phyloP scores from a whole-genome alignment of 2,329 filamentous ascomycete genomes.

The Ophiostoma angusticollis region DNA sequence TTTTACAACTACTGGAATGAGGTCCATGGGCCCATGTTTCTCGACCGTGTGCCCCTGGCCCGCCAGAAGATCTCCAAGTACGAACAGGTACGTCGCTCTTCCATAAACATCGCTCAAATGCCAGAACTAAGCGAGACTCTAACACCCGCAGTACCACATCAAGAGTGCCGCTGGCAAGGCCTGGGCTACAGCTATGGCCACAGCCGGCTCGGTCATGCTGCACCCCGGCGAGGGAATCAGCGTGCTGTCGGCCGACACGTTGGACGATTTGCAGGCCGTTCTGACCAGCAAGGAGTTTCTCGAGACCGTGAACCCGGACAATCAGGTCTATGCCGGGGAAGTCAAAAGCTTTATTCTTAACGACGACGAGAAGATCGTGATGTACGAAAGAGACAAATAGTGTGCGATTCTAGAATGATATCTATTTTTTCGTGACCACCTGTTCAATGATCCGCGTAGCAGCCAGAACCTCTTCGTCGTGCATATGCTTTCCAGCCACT shows the following conservation, averaged over 20 bases:
- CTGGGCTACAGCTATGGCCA: neutral
- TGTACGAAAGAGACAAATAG: neutral
- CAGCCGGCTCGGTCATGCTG: neutral
- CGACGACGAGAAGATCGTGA: neutral
- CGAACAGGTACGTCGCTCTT: neutral
- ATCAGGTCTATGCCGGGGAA: neutral
- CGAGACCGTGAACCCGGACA: neutral
- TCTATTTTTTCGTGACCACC: neutral
- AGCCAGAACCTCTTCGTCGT: neutral
- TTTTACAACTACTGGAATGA: neutral
- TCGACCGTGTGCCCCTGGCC: neutral
- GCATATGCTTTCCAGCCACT: neutral
- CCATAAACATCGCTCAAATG: neutral
- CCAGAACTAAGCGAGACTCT: neutral
- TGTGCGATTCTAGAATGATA: neutral
- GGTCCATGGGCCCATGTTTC: neutral
- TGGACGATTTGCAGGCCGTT: neutral
- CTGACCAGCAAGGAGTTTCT: slow-evolving; percentile 1
- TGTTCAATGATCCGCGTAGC: neutral
- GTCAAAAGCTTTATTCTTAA: neutral
- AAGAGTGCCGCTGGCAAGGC: neutral
- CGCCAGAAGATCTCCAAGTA: neutral
- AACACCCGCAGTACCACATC: neutral
- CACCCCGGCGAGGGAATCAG: neutral
- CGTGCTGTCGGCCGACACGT: neutral